A percentile compares a stretch with the other conserved stretches of the same genome.
Conservation (phyloP, 2,329 filamentous ascomycete genomes). For the Cordyceps pruinosa region DNA sequence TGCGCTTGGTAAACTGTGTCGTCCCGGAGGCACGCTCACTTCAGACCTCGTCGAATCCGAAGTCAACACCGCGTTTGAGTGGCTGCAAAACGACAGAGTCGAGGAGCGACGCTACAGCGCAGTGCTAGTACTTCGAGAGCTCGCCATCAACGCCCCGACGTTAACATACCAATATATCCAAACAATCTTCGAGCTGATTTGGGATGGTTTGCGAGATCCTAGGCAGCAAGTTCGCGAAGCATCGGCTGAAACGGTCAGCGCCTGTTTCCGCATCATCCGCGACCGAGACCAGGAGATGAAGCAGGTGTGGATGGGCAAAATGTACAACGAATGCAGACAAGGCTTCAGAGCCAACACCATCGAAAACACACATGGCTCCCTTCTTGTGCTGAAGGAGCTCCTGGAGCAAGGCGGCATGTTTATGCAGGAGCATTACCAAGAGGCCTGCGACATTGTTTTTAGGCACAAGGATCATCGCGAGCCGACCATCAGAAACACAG, state of each 20-base stretch:
- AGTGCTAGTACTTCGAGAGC: slow-evolving; percentile 81
- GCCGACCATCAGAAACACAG: slow-evolving; percentile 76
- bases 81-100: slow-evolving; percentile 89
- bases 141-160: slow-evolving; percentile 88
- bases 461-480: slow-evolving; percentile 92
- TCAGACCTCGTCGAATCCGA: slow-evolving; percentile 95
- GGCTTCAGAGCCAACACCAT: slow-evolving; percentile 75
- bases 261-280: slow-evolving; percentile 92
- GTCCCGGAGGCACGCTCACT: slow-evolving; percentile 86
- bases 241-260: slow-evolving; percentile 85
- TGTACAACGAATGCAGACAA: slow-evolving; percentile 76
- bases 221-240: slow-evolving; percentile 89
- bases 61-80: slow-evolving; percentile 92
- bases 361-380: slow-evolving; percentile 87
- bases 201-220: slow-evolving; percentile 84
- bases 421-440: slow-evolving; percentile 91
- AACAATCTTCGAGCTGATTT: slow-evolving; percentile 93
- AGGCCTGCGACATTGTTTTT: slow-evolving; percentile 87
- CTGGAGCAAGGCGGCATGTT: slow-evolving; percentile 97
- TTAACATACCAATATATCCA: slow-evolving; percentile 92
- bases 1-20: slow-evolving; percentile 82
- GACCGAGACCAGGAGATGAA: slow-evolving; percentile 87
- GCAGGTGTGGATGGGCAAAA: slow-evolving; percentile 80
- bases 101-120: slow-evolving; percentile 92
- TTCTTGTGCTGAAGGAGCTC: slow-evolving; percentile 87